These are phyloP conservation scores for Mycosarcoma mackinlayi DNA, from an alignment of 1,284 basidiomycete species.

Conservation along the genomic window DNA sequence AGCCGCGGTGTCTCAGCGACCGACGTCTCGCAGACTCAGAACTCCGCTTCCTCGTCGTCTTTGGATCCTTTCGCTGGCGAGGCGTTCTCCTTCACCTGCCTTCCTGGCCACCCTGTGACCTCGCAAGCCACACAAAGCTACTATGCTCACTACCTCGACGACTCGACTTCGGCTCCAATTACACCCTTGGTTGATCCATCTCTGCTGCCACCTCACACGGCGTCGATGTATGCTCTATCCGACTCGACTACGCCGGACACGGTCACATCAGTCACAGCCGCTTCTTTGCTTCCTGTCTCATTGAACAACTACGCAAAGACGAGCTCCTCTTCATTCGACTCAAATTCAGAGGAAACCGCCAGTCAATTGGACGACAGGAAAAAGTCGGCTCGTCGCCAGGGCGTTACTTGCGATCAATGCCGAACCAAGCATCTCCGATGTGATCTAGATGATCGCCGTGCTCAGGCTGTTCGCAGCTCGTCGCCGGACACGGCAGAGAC, in stretches of 20 bases:
- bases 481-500: constrained; percentile 19
- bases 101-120: constrained; percentile 7
- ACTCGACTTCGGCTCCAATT: constrained; percentile 2
- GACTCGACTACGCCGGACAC: constrained; percentile 3
- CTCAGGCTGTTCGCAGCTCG: constrained; percentile 25
- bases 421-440: constrained; percentile 62
- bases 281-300: constrained; percentile 20
- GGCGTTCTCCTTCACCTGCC: constrained; percentile 16
- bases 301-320: constrained; percentile 2
- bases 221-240: constrained; percentile 7
- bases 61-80: constrained; percentile 3
- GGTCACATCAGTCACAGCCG: constrained; percentile 11
- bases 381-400: constrained; percentile 43
- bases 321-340: constrained; percentile 2
- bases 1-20: constrained; percentile 12
- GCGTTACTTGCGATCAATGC: constrained; percentile 62
- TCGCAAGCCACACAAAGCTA: constrained; percentile 20
- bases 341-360: constrained; percentile 19
- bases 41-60: constrained; percentile 8
- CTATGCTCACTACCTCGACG: constrained; percentile 32
- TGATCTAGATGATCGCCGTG: constrained; percentile 50
- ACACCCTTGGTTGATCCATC: constrained; percentile 5
- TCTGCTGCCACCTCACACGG: constrained; percentile 7
- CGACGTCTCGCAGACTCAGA: background rate
- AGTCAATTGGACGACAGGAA: constrained; percentile 33